phyloP scores from a whole-genome alignment of 192 early-diverging fungal genomes.

The Coemansia sp. region DNA sequence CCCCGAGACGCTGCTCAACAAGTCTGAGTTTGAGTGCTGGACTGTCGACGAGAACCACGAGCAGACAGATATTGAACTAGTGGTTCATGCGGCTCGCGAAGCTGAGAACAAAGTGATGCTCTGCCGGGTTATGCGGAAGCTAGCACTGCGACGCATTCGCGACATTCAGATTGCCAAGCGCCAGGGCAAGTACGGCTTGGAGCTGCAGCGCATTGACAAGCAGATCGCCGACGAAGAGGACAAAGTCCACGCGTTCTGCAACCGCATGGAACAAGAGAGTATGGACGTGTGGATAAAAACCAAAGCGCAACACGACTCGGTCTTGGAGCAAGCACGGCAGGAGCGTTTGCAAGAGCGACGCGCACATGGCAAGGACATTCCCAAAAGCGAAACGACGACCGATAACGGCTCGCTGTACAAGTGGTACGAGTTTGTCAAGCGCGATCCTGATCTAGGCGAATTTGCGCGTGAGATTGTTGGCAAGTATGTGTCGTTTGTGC shows the following conservation, averaged over 20 bases:
- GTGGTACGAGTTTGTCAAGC: constrained; percentile 40
- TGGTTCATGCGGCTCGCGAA: constrained; percentile 21
- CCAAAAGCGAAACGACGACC: constrained; percentile 9
- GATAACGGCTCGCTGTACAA: constrained; percentile 11
- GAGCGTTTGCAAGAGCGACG: constrained; percentile 33
- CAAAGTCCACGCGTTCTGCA: constrained; percentile 43
- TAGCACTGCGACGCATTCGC: constrained; percentile 41
- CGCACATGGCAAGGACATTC: constrained; percentile 26
- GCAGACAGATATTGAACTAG: constrained; percentile 19
- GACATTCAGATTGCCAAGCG: constrained; percentile 15
- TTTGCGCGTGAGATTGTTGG: constrained; percentile 35
- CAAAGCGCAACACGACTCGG: constrained; percentile 21
- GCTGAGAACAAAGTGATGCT: constrained; percentile 39
- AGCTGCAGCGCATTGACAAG: constrained; percentile 34
- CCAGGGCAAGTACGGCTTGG: constrained; percentile 34
- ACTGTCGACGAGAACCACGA: constrained; percentile 27
- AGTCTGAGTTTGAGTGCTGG: constrained; percentile 39
- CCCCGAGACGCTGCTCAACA: constrained; percentile 39
- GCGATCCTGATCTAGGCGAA: constrained; percentile 31
- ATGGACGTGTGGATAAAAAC: constrained; percentile 27
- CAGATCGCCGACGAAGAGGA: constrained; percentile 37
- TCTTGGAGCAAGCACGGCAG: constrained; percentile 17
- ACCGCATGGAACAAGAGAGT: constrained; percentile 34
- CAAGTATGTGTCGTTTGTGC: constrained; percentile 38
- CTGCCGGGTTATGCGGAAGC: constrained; percentile 47